Conservation (phyloP, 169 alveolate species). For the Eimeria praecox region DNA sequence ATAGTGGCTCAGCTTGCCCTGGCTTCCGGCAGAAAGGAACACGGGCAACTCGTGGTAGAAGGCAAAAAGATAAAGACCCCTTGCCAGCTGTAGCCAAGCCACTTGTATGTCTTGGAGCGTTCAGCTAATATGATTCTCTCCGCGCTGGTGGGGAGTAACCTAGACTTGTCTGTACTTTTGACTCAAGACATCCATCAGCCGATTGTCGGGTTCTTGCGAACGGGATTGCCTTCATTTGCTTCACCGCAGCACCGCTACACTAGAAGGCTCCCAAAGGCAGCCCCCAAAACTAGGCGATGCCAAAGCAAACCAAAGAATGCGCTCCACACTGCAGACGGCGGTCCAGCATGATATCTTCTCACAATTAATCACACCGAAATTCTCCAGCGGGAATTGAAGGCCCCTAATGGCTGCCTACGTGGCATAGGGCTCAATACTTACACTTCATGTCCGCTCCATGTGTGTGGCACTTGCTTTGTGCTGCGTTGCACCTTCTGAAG, state of each 20-base stretch:
- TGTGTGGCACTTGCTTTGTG: neutral
- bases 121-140: neutral
- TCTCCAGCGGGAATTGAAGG: neutral
- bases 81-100: neutral
- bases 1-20: constrained; percentile 14
- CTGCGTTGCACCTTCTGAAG: neutral
- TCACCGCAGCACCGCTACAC: neutral
- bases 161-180: neutral
- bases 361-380: neutral
- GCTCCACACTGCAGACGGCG: neutral
- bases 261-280: neutral
- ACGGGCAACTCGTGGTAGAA: constrained; percentile 52
- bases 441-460: neutral
- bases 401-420: neutral
- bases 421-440: neutral
- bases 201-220: neutral
- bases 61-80: constrained; percentile 12
- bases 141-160: neutral
- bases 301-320: neutral
- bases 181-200: neutral
- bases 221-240: neutral
- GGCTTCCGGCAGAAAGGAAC: constrained; percentile 18
- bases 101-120: neutral
- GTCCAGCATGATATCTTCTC: neutral
- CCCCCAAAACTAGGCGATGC: too few relatives aligned